These are phyloP conservation scores for Silene latifolia DNA, from an alignment of 148 eudicot genomes.

Conservation along the genomic window DNA sequence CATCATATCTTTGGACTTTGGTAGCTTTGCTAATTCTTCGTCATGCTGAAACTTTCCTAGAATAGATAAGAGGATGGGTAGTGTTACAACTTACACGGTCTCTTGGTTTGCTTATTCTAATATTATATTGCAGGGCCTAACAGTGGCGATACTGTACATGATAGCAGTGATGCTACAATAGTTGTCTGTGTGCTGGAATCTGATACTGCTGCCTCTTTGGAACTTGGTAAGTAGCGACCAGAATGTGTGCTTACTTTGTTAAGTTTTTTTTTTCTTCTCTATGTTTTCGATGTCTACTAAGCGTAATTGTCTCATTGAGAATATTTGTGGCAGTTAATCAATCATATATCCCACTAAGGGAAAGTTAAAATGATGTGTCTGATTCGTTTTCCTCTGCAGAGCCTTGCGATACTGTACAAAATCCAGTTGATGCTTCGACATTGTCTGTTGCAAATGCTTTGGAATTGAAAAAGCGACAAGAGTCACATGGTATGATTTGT, in stretches of 20 bases:
- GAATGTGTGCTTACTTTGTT: neutral
- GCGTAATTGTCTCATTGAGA: no score
- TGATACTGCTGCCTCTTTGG: neutral
- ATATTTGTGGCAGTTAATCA: no score
- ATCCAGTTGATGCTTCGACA: neutral
- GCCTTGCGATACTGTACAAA: conserved; percentile 7
- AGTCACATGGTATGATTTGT: conserved; percentile 3
- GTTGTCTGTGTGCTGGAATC: neutral
- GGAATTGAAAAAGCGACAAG: neutral
- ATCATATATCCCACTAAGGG: neutral
- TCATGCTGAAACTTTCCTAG: neutral
- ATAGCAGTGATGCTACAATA: neutral
- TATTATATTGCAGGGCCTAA: neutral
- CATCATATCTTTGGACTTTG: neutral
- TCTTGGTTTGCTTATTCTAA: neutral
- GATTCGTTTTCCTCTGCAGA: conserved; percentile 4
- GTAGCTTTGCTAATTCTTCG: neutral
- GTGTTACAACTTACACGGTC: neutral
- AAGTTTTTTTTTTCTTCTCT: neutral
- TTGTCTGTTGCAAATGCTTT: neutral
- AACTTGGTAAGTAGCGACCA: neutral
- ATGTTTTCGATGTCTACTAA: neutral
- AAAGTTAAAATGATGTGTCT: neutral
- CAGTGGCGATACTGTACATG: neutral
- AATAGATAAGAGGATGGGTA: neutral